Evolutionary conservation across 768 basidiomycete species (phyloP), one percentile per base, ranked within the genome.

Genomic region (Saitozyma sp.): DNA sequence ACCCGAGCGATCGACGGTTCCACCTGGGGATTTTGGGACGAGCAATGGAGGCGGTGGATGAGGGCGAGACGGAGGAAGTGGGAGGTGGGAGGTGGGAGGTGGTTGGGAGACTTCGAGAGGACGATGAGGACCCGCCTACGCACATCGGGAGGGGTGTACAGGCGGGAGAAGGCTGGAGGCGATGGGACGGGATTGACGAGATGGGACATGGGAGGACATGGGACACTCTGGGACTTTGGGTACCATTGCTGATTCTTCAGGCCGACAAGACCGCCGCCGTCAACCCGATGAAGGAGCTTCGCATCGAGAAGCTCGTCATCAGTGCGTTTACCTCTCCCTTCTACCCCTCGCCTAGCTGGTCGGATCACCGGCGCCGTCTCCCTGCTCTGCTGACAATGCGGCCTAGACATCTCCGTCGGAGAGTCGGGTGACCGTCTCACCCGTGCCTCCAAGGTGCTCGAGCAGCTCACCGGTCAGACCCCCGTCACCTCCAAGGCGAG

Each of bases 401-500:
- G 45, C 11, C 41, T 78, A 94, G 95, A 99, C 88, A 99, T 99
- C 83, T 96, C 93, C 75, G 96, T 99, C 76, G 96, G 96, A 80
- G 96, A 98, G 85, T 97, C 94, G 75, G 95, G 95, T 83, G 95
- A 99, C 86, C 87, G 95, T 80, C 85, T 98, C 76, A 99, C 95
- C 71, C 90, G 95, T 84, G 95, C 95, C 56, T 94, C 95, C 80
- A 99, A 99, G 84, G 95, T 98, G 74, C 85, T 99, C 75, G 95
- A 99, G 83, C 95, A 99, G 83, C 89, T 99, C 67, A 99, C 95
- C 74, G 95, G 95, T 75, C 95, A 99, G 85, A 91, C 95, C 53
- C 95, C 95, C 79, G 95, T 99, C 75, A 96, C 94, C 73, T 97
- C 94, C 80, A 99, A 98, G 86, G 96, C 95, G 66, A 91, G 96